Conservation (phyloP, 345 rosid species). For the Syzygium aqueum region DNA sequence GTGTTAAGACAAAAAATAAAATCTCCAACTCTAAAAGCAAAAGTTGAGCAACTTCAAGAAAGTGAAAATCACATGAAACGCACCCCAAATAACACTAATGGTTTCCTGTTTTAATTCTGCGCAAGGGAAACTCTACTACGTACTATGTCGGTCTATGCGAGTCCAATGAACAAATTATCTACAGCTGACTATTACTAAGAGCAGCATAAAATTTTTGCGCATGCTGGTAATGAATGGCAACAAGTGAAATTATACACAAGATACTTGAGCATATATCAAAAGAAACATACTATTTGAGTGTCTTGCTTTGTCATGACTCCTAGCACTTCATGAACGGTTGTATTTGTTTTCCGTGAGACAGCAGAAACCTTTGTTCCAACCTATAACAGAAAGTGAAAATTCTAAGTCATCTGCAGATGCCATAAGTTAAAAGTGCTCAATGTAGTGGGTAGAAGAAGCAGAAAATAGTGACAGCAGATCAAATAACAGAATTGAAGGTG, state of each 20-base stretch:
- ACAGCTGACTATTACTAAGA: background rate
- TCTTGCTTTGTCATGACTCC: conserved; percentile 81
- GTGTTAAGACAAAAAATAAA: background rate
- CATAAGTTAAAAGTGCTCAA: background rate
- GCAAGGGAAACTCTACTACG: background rate
- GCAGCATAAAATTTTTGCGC: background rate
- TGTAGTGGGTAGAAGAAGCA: background rate
- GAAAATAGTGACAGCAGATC: background rate
- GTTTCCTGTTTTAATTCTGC: background rate
- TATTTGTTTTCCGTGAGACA: conserved; percentile 91
- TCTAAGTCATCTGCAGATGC: background rate
- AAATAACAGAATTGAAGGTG: background rate
- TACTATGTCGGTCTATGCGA: background rate
- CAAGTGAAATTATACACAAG: background rate
- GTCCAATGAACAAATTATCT: background rate
- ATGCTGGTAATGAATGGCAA: background rate
- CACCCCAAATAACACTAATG: background rate
- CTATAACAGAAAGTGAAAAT: conserved; percentile 11
- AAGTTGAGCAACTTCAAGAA: background rate
- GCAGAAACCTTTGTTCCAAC: conserved; percentile 94
- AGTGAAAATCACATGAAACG: background rate
- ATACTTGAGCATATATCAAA: background rate
- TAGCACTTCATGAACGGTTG: conserved; percentile 88
- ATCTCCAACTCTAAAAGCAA: background rate
- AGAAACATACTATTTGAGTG: conserved; percentile 63